Conservation (phyloP, 257 asterid species). For the Petrea volubilis region DNA sequence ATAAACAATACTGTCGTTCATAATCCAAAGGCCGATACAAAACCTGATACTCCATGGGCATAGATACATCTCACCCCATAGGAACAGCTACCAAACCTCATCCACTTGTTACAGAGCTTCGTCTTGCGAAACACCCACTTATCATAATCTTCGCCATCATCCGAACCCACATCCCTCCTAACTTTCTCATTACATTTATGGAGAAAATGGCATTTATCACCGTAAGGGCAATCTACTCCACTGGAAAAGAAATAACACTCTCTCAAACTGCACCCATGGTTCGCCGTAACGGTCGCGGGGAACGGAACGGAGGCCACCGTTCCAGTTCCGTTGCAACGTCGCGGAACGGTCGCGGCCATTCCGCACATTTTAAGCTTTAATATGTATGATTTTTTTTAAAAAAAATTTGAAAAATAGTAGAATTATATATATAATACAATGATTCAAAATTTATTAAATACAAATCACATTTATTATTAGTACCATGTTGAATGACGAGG, state of each 20-base stretch:
- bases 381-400: too few species aligned
- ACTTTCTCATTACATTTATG: conserved; percentile 23
- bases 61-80: conserved; percentile 42
- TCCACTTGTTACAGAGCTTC: conserved; percentile 44
- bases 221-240: conserved; percentile 46
- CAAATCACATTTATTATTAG: too few species aligned
- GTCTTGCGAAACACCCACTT: conserved; percentile 27
- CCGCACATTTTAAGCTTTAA: too few species aligned
- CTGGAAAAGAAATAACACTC: conserved; percentile 21
- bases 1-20: too few species aligned
- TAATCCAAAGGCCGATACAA: neutral
- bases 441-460: too few species aligned
- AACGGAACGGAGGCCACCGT: too few species aligned
- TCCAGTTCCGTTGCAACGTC: too few species aligned
- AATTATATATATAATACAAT: too few species aligned
- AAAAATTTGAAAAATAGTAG: too few species aligned
- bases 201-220: conserved; percentile 28
- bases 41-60: conserved; percentile 65
- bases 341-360: too few species aligned
- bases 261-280: neutral
- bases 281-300: too few species aligned
- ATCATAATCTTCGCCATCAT: neutral
- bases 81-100: conserved; percentile 33
- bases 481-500: too few species aligned
- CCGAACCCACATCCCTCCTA: conserved; percentile 2